Evolutionary conservation across 768 basidiomycete species (phyloP), one percentile per base, ranked within the genome.

Genomic region (Leccinellum albellum): DNA sequence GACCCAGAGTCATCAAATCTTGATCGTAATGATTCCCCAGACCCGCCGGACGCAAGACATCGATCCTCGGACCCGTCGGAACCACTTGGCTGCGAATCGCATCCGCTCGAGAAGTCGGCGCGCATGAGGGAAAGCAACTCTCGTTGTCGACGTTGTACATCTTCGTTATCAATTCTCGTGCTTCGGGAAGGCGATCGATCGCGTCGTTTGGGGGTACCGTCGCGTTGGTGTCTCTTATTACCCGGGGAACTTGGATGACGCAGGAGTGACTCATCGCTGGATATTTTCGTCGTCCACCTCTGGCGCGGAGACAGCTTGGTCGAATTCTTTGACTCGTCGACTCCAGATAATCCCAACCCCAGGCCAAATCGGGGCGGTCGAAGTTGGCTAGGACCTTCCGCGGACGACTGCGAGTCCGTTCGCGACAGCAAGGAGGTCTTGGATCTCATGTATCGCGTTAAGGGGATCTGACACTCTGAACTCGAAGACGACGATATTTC

Each of bases 401-500:
- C 21, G 14, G 70, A 72, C 0, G 66, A 63, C 28, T 59, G 61
- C 0, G 63, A 60, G 46, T 70, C 65, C 1, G 66, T 48, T 24
- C 70, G 64, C 1, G 55, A 17, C 3, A 62, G 52, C 4, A 37
- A 37, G 9, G 48, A 37, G 9, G 48, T 14, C 15, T 64, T 66
- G 15, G 55, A 44, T 46, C 63, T 72, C 9, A 54, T 15, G 56
- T 46, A 58, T 24, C 61, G 62, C 32, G 28, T 37, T 37, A 58
- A 45, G 6, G 54, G 51, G 4, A 50, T 58, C 15, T 77, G 77
- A 47, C 73, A 73, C 26, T 76, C 79, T 3, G 77, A 78, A 48
- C 78, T 72, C 20, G 71, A 74, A 9, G 79, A 77, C 3, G 75
- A 66, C n/a, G 74, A 63, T 12, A 76, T 72, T 44, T 76, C 75